phyloP scores from a whole-genome alignment of 768 basidiomycete genomes.

The Termitomyces sp. region DNA sequence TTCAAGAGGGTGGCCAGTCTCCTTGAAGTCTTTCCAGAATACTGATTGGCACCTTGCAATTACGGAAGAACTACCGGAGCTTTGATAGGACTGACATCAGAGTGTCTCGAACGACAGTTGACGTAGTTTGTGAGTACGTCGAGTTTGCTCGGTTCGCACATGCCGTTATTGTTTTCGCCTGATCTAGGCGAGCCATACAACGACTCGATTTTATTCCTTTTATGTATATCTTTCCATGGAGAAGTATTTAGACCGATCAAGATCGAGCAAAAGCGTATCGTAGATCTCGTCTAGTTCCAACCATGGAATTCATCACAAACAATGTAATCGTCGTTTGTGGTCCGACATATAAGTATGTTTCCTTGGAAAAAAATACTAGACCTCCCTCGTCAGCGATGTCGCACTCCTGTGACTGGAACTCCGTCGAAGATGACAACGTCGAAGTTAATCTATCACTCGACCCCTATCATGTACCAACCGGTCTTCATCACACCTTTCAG shows the following conservation, averaged over 20 bases:
- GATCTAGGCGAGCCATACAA: not conserved
- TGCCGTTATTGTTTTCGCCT: not conserved
- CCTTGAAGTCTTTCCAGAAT: not conserved
- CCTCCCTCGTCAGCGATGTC: constrained; percentile 13
- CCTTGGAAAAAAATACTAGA: constrained; percentile 1
- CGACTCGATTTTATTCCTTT: not conserved
- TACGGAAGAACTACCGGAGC: not conserved
- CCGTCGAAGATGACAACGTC: constrained; percentile 20
- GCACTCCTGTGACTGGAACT: constrained; percentile 27
- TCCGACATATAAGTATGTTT: constrained; percentile 11
- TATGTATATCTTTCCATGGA: not conserved
- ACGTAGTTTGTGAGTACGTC: not conserved
- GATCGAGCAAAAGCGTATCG: constrained; percentile 13
- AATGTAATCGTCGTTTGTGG: constrained; percentile 13
- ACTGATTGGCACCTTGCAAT: not conserved
- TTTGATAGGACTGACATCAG: not conserved
- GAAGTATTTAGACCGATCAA: constrained; percentile 10
- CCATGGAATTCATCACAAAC: constrained; percentile 7
- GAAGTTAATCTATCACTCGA: not conserved
- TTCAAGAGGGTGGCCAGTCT: not conserved
- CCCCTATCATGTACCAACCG: constrained; percentile 1
- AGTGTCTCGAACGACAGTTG: not conserved
- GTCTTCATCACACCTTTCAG: constrained; percentile 7
- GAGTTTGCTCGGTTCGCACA: not conserved
- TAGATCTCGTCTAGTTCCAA: constrained; percentile 8